phyloP scores from a whole-genome alignment of 805 yeast species.

The Isabelozyma rhagii region DNA sequence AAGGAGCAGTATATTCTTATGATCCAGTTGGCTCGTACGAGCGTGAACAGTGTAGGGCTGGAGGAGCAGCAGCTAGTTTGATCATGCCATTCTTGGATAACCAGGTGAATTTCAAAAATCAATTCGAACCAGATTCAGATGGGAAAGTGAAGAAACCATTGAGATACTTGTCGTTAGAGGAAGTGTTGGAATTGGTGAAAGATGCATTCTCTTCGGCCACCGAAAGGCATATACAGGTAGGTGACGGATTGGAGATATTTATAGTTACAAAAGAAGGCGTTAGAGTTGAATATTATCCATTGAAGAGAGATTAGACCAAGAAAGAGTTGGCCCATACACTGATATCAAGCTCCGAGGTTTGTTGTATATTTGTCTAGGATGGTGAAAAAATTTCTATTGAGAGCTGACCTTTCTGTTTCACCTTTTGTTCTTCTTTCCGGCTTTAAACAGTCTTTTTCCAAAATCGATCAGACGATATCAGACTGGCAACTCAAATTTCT shows the following conservation, averaged over 20 bases:
- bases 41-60: conserved; percentile 96
- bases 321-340: neutral
- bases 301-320: conserved; percentile 73
- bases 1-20: conserved; percentile 92
- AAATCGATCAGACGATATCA: conserved; percentile 4
- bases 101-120: conserved; percentile 95
- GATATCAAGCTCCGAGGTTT: neutral
- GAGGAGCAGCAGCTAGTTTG: conserved; percentile 94
- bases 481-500: conserved; percentile 70
- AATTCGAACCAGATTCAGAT: conserved; percentile 73
- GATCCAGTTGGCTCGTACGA: conserved; percentile 98
- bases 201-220: conserved; percentile 97
- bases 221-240: conserved; percentile 97
- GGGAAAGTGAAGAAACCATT: conserved; percentile 62
- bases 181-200: conserved; percentile 80
- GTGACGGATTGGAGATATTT: conserved; percentile 90
- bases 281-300: conserved; percentile 73
- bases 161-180: conserved; percentile 70
- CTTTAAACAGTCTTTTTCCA: no score
- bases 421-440: no score
- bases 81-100: conserved; percentile 97
- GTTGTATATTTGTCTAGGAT: neutral
- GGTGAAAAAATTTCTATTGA: neutral
- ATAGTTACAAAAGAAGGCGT: conserved; percentile 94
- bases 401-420: neutral